Evolutionary conservation across 2,329 filamentous ascomycete genomes (phyloP).

Genomic region (Madurella fahalii): DNA sequence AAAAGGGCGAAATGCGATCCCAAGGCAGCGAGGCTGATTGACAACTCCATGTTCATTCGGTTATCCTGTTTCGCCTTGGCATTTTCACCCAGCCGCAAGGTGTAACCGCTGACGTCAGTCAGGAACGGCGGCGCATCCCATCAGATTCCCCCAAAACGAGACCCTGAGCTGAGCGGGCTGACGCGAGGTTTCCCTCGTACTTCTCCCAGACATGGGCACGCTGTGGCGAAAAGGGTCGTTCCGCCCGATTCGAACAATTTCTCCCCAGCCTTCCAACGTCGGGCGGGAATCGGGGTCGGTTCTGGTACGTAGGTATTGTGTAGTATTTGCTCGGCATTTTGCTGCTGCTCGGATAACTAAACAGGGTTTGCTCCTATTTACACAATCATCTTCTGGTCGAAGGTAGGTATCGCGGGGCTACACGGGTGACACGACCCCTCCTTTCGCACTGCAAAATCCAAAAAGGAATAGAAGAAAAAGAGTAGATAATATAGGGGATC

Average conservation of each 20-base stretch:
- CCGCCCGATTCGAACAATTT: background rate
- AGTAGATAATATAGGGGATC: background rate
- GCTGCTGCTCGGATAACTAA: conserved; percentile 3
- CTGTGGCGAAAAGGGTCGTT: background rate
- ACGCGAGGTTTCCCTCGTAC: background rate
- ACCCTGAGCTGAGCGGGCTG: too few relatives aligned
- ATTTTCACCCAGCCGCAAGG: background rate
- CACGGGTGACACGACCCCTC: background rate
- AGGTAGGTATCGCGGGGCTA: background rate
- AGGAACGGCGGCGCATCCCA: background rate
- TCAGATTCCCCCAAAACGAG: too few relatives aligned
- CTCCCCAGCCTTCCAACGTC: background rate
- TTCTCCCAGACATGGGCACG: background rate
- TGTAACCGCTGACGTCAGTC: conserved; percentile 5
- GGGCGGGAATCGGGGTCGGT: background rate
- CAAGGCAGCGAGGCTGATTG: background rate
- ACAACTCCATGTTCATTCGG: background rate
- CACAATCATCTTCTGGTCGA: conserved; percentile 3
- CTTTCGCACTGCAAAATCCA: background rate
- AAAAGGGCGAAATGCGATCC: background rate
- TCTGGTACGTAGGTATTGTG: background rate
- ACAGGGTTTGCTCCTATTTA: conserved; percentile 10
- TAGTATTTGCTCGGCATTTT: conserved; percentile 1
- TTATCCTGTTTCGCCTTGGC: background rate
- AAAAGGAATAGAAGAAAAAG: too few relatives aligned